Evolutionary conservation across 2,329 filamentous ascomycete species (phyloP).

Genomic region (Emericellopsis atlantica): DNA sequence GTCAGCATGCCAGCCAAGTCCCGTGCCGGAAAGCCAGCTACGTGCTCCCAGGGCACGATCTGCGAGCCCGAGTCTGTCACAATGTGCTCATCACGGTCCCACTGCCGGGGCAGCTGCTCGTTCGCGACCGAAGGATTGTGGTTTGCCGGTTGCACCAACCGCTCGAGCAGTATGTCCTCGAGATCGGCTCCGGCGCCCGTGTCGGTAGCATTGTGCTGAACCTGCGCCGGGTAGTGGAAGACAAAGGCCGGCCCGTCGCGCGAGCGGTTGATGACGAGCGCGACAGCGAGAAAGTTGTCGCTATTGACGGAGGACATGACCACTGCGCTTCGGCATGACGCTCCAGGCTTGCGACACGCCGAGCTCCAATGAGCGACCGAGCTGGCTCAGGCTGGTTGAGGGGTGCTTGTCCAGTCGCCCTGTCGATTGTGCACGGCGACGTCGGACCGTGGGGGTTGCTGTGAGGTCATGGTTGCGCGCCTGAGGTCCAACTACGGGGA

Average conservation of each 20-base stretch:
- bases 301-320: constrained; percentile 37
- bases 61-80: constrained; percentile 43
- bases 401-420: too few relatives aligned
- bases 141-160: constrained; percentile 24
- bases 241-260: constrained; percentile 71
- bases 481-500: too few relatives aligned
- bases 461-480: too few relatives aligned
- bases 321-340: constrained; percentile 5
- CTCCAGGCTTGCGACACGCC: too few relatives aligned
- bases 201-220: constrained; percentile 11
- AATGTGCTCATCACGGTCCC: constrained; percentile 41
- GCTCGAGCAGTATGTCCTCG: constrained; percentile 38
- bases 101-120: constrained; percentile 29
- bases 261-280: constrained; percentile 62
- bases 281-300: constrained; percentile 54
- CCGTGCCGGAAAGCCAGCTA: constrained; percentile 62
- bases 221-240: constrained; percentile 72
- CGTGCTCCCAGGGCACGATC: constrained; percentile 56
- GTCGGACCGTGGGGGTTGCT: too few relatives aligned
- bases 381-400: too few relatives aligned
- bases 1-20: constrained; percentile 72
- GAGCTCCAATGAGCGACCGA: too few relatives aligned
- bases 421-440: too few relatives aligned
- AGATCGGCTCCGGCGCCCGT: constrained; percentile 26
- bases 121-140: constrained; percentile 14